Base-by-base conservation (phyloP, 2,329 filamentous ascomycete genomes). In the Magnaporthales sp. region DNA sequence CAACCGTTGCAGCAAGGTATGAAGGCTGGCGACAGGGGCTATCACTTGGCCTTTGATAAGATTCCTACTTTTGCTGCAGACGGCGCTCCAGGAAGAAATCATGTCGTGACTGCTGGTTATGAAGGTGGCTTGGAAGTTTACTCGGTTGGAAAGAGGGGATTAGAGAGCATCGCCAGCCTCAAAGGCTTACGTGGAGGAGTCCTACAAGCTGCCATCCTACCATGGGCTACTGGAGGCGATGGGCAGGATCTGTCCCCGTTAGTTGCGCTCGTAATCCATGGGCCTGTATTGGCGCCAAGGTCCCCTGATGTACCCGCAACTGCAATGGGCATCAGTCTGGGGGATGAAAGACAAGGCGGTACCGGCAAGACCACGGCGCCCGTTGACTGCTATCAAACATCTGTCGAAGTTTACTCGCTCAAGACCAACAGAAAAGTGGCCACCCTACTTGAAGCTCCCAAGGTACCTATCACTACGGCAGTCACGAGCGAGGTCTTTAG, bases 371-470 rank as follows among this genome's bases (percentile, higher is more conserved):
- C 77, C 61, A 73, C 72, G 62, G 71, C 72, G 67, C 72, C 75
- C 66, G 78, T 88, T 67, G 84, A 86, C 64, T 83, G 84, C 62
- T 96, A 94, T 73, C 93, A 96, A 76, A 97, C 93, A 0, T 89
- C 90, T 0, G 92, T 97, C 6, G 92, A 97, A 71, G 81, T 98
- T 0, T 96, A 94, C 76, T 97, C 93, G 0, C 80, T 98, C 68
- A 87, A 86, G 71, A 91, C 89, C n/a, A 89, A 88, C 71, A 83
- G 86, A 68, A 85, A 86, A 66, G 78, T 97, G 66, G 85, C 89
- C 29, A 90, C 91, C 0, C 80, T 98, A 9, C 88, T 96, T 68
- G 85, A 88, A 71, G 88, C 89, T 60, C 85, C 91, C 64, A 82
- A 86, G 74, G 80, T 87, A 66, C 79, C 86, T 62, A 77, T 91